These are phyloP conservation scores for Termitomyces sp. DNA, from an alignment of 768 basidiomycete species.

Conservation along the genomic window DNA sequence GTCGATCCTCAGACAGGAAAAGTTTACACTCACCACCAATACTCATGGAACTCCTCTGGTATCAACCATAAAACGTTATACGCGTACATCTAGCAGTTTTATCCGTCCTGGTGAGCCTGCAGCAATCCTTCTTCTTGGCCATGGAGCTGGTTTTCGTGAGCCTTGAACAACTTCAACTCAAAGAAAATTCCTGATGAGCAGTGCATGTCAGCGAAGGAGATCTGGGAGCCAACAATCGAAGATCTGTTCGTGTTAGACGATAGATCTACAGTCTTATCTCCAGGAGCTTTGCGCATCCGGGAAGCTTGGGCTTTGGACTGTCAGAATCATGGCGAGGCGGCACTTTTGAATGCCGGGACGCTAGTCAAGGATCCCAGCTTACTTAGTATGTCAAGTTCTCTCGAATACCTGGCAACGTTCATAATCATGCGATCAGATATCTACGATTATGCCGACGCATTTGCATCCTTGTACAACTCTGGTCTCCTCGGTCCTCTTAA, in stretches of 20 bases:
- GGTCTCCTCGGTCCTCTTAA: constrained; percentile 19
- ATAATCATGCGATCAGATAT: constrained; percentile 15
- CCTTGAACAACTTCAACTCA: background rate
- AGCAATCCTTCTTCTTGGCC: constrained; percentile 20
- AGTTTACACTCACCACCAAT: constrained; percentile 19
- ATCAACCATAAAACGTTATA: constrained; percentile 25
- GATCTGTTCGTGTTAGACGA: constrained; percentile 24
- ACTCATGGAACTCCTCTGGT: constrained; percentile 21
- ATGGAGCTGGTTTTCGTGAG: constrained; percentile 26
- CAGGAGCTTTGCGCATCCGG: constrained; percentile 14
- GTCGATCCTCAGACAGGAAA: constrained; percentile 20
- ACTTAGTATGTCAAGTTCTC: constrained; percentile 10
- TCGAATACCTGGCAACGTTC: background rate
- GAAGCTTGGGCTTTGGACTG: constrained; percentile 34
- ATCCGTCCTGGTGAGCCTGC: constrained; percentile 10
- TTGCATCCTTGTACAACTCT: constrained; percentile 20
- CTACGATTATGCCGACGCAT: constrained; percentile 25
- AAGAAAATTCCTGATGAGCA: background rate
- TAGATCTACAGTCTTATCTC: background rate
- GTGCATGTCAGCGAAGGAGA: constrained; percentile 28
- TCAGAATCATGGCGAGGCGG: constrained; percentile 33
- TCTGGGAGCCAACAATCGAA: constrained; percentile 32
- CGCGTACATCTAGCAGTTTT: background rate
- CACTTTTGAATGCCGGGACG: constrained; percentile 24
- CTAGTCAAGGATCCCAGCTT: constrained; percentile 13